Percentiles rank a stretch among this genome's conserved stretches.
Conservation (phyloP, 345 rosid genomes). For the Raphanus sativus region DNA sequence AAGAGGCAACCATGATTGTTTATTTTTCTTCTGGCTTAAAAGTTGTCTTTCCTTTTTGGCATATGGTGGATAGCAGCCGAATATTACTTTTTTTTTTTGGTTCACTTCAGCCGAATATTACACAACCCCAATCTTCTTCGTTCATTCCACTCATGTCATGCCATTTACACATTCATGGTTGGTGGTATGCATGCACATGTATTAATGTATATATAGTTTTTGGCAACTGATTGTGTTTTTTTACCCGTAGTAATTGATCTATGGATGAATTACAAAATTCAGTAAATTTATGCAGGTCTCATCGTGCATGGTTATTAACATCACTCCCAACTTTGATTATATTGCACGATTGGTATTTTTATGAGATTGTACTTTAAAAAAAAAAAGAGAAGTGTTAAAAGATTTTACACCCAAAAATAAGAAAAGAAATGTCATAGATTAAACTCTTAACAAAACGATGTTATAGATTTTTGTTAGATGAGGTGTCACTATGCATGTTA, state of each 20-base stretch:
- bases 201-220: background rate
- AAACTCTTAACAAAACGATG: background rate
- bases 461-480: background rate
- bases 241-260: background rate
- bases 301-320: background rate
- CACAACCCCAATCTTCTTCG: conserved; percentile 4
- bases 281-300: background rate
- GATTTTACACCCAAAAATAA: background rate
- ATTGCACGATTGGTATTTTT: background rate
- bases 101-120: too few species aligned
- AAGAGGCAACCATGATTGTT: conserved; percentile 33
- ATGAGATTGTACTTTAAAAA: too few species aligned
- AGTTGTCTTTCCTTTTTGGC: conserved; percentile 37
- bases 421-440: background rate
- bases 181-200: background rate
- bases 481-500: conserved; percentile 16
- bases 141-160: conserved; percentile 12
- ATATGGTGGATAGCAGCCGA: conserved; percentile 35
- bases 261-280: background rate
- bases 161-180: background rate
- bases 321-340: background rate
- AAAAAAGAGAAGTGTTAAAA: background rate
- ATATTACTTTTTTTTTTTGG: too few species aligned
- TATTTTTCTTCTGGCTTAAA: conserved; percentile 20
- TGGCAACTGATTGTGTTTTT: background rate